Base-by-base conservation (phyloP, 2,329 filamentous ascomycete genomes). In the Xylariaceae sp. region DNA sequence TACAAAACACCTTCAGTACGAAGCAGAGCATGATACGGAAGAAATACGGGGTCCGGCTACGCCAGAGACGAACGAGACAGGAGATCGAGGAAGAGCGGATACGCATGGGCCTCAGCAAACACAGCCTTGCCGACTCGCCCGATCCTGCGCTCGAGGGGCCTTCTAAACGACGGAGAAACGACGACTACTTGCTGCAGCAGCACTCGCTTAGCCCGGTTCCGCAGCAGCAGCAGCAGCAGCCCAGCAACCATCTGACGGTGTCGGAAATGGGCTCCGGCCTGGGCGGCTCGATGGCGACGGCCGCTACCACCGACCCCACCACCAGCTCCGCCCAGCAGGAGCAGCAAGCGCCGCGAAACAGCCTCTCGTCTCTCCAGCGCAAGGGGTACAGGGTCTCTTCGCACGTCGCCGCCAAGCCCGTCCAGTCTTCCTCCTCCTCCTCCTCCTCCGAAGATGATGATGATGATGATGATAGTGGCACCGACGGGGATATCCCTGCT, bases 11-110 rank as follows among this genome's bases (percentile, higher is more conserved):
- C 3, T 74, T 72, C 48, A 70, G 70, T 30, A 76, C 72, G 3
- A 75, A 73, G 40, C 73, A 76, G 52, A 76, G 71, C 37, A 65
- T 65, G n/a, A 70, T 75, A 3, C 67, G 75, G 9, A 78, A 75
- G 52, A 76, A 69, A 43, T 78, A 70, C 43, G 74, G 74, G n/a
- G 72, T 79, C 21, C 65, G 67, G 2, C 62, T 78, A 11, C 67
- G 71, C 0, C 64, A 69, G 46, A 61, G 72, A 9, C 68, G 73
- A 1, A 67, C 67, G 2, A 67, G 55, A 43, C 62, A 61, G 0
- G 68, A 71, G 42, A 69, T 75, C 12, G 61, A 68, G 2, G 62
- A 64, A 1, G 65, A 69, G 42, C 56, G 53, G 7, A 60, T 66
- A n/a, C 66, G 68, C 8, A 56, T 61, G 36, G 64, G 65, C 9